phyloP scores from a whole-genome alignment of 139 green algal genomes.

The Coelastrella sp. region DNA sequence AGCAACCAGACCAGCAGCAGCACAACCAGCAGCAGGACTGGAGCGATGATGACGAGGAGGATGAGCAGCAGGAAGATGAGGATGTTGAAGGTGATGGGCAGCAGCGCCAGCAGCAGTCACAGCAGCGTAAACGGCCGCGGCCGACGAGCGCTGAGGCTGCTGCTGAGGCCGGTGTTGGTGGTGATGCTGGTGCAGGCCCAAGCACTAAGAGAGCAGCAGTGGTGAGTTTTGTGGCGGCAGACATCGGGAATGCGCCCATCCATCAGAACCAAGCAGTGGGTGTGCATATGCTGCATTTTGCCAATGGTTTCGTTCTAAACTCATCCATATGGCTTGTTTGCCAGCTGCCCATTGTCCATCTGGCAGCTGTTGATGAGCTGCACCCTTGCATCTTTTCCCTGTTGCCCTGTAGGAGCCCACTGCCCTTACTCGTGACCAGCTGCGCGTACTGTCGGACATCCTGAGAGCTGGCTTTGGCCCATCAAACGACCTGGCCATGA shows the following conservation, averaged over 20 bases:
- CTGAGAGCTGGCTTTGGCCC: background rate
- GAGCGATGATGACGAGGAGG: slow-evolving; percentile 34
- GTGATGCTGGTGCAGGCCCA: slow-evolving; percentile 1
- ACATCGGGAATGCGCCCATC: background rate
- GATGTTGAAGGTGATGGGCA: slow-evolving; percentile 21
- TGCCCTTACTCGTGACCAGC: background rate
- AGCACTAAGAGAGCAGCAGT: background rate
- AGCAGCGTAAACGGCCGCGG: slow-evolving; percentile 28
- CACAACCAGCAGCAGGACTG: background rate
- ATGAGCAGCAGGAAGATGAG: background rate
- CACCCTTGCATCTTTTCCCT: background rate
- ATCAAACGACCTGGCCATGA: background rate
- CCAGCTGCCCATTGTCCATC: background rate
- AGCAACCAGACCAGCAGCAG: slow-evolving; percentile 31
- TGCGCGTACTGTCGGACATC: background rate
- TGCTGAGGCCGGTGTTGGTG: background rate
- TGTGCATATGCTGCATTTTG: background rate
- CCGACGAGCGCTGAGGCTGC: background rate
- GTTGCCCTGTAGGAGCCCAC: background rate
- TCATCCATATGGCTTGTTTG: no score
- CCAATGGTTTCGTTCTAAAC: no score
- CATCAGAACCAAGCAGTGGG: background rate
- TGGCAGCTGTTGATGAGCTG: background rate
- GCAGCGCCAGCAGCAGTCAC: slow-evolving; percentile 5
- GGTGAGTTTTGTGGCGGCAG: background rate